phyloP scores from a whole-genome alignment of 148 eudicot genomes.

The Diospyros kaki region DNA sequence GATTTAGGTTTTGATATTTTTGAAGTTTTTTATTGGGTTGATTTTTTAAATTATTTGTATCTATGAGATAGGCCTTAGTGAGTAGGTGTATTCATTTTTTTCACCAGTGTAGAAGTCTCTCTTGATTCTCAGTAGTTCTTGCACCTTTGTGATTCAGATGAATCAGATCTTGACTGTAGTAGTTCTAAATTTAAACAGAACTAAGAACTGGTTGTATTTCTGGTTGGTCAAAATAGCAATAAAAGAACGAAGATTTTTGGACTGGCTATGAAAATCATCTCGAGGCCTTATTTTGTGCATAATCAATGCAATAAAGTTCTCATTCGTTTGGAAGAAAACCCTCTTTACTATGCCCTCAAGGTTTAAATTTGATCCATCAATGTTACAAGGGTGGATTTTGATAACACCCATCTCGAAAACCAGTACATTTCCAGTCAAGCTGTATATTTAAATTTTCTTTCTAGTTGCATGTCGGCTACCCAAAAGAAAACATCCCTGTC shows the following conservation, averaged over 20 bases:
- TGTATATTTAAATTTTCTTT: too few relatives aligned
- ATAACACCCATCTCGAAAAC: neutral
- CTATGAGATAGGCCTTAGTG: too few relatives aligned
- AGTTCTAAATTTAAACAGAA: too few relatives aligned
- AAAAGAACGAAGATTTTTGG: neutral
- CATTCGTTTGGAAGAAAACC: neutral
- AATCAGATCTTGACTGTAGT: neutral
- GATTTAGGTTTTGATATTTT: too few relatives aligned
- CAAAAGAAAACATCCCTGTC: too few relatives aligned
- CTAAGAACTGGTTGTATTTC: neutral
- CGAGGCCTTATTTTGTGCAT: neutral
- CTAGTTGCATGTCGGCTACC: too few relatives aligned
- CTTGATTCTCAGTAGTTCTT: too few relatives aligned
- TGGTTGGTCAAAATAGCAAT: neutral
- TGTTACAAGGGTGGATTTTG: neutral
- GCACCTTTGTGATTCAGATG: neutral
- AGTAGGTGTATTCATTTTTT: too few relatives aligned
- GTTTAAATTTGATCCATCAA: neutral
- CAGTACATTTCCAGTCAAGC: too few relatives aligned
- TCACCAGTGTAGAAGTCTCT: too few relatives aligned
- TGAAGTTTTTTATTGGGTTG: too few relatives aligned
- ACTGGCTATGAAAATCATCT: neutral
- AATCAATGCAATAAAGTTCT: neutral
- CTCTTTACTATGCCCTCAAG: neutral
- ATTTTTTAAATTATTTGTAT: too few relatives aligned